phyloP scores from a whole-genome alignment of 805 yeast species.

The Candida cerambycidarum region DNA sequence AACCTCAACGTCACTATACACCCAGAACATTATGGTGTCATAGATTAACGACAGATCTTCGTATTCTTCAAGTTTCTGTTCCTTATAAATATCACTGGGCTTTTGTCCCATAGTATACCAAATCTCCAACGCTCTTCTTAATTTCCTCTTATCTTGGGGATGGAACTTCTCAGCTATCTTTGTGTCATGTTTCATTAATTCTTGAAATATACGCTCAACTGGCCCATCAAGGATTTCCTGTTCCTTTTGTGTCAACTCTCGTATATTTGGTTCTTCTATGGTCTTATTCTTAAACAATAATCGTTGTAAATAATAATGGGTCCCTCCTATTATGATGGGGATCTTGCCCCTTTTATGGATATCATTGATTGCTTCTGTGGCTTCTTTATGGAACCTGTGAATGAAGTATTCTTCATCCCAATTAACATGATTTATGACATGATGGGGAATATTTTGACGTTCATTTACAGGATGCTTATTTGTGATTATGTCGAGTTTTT shows the following conservation, averaged over 20 bases:
- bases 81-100: conserved; percentile 69
- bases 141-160: conserved; percentile 82
- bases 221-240: conserved; percentile 54
- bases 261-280: conserved; percentile 37
- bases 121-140: conserved; percentile 80
- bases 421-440: conserved; percentile 77
- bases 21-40: conserved; percentile 76
- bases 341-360: conserved; percentile 66
- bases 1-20: conserved; percentile 61
- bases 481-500: conserved; percentile 70
- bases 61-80: conserved; percentile 49
- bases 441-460: conserved; percentile 74
- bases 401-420: conserved; percentile 84
- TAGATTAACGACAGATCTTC: conserved; percentile 52
- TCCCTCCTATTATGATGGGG: conserved; percentile 93
- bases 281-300: conserved; percentile 71
- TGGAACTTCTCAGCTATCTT: conserved; percentile 77
- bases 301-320: conserved; percentile 88
- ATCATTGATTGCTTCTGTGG: conserved; percentile 57
- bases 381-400: conserved; percentile 76
- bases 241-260: conserved; percentile 31
- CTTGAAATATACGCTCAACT: conserved; percentile 47
- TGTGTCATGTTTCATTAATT: conserved; percentile 62
- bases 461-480: conserved; percentile 88
- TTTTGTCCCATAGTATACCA: conserved; percentile 61